These are phyloP conservation scores for Talaromyces sp. DNA, from an alignment of 2,329 filamentous ascomycete genomes.

Conservation along the genomic window DNA sequence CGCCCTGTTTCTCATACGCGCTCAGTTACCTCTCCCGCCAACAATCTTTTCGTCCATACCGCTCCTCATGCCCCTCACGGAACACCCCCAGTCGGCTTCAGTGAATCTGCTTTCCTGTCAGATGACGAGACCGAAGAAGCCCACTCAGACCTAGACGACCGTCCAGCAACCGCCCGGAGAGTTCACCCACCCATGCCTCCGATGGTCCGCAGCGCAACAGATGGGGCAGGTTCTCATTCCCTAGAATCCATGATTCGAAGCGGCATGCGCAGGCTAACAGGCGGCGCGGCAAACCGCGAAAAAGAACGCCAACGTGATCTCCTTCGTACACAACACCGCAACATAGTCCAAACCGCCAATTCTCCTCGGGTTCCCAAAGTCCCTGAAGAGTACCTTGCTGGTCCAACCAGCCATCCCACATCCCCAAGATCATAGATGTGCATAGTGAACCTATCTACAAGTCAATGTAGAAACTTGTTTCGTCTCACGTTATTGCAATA, in stretches of 20 bases:
- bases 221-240: conserved; percentile 41
- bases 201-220: conserved; percentile 38
- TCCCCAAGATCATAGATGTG: conserved; percentile 32
- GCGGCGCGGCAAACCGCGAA: conserved; percentile 45
- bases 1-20: conserved; percentile 76
- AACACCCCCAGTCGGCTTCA: conserved; percentile 51
- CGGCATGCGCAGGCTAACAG: conserved; percentile 52
- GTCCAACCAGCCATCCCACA: conserved; percentile 38
- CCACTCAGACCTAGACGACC: conserved; percentile 82
- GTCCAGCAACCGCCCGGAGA: conserved; percentile 39
- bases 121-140: conserved; percentile 79
- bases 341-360: conserved; percentile 40
- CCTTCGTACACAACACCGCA: conserved; percentile 47
- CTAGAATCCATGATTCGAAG: conserved; percentile 50
- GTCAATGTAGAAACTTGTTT: neutral
- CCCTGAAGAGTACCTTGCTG: conserved; percentile 49
- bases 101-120: conserved; percentile 65
- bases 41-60: conserved; percentile 47
- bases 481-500: no score
- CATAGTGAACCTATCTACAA: neutral
- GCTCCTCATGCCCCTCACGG: conserved; percentile 55
- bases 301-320: conserved; percentile 50
- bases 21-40: conserved; percentile 79
- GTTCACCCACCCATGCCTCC: conserved; percentile 23
- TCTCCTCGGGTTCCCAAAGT: conserved; percentile 52